Percentiles rank a stretch among this genome's conserved stretches.
These are phyloP conservation scores for Brettanomyces naardenensis DNA, from an alignment of 805 yeast genomes.

Conservation along the genomic window DNA sequence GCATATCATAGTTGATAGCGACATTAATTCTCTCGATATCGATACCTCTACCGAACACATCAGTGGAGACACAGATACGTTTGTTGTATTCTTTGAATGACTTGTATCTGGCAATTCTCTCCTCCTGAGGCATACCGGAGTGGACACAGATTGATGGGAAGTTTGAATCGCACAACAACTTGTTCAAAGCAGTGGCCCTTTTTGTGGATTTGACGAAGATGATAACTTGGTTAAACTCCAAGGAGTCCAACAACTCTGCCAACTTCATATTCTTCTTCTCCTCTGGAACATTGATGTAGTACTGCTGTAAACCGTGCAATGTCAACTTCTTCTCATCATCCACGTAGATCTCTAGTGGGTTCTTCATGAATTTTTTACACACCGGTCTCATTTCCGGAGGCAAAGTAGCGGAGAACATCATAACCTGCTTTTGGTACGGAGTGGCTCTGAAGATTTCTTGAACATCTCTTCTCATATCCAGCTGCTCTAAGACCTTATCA, in stretches of 20 bases:
- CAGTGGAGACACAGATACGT: slow-evolving; percentile 97
- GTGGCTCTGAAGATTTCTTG: slow-evolving; percentile 97
- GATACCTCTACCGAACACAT: slow-evolving; percentile 98
- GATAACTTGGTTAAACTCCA: slow-evolving; percentile 97
- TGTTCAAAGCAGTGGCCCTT: slow-evolving; percentile 89
- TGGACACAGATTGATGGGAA: slow-evolving; percentile 98
- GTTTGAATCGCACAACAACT: slow-evolving; percentile 80
- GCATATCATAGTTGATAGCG: slow-evolving; percentile 96
- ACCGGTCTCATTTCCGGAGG: slow-evolving; percentile 92
- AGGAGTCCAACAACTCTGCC: slow-evolving; percentile 84
- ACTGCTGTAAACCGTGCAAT: slow-evolving; percentile 96
- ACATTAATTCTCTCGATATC: slow-evolving; percentile 97
- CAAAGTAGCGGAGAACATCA: slow-evolving; percentile 98
- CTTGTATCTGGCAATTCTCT: slow-evolving; percentile 94
- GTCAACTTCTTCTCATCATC: slow-evolving; percentile 97
- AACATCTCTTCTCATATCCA: slow-evolving; percentile 95
- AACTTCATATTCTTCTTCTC: slow-evolving; percentile 88
- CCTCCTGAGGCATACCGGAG: slow-evolving; percentile 93
- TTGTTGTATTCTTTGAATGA: slow-evolving; percentile 96
- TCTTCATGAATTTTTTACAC: slow-evolving; percentile 96
- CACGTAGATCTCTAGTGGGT: slow-evolving; percentile 93
- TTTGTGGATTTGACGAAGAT: slow-evolving; percentile 87
- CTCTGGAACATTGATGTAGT: slow-evolving; percentile 83
- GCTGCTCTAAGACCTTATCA: slow-evolving; percentile 86
- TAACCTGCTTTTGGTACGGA: slow-evolving; percentile 97